Evolutionary conservation across 345 rosid genomes (phyloP).

Genomic region (Hibiscus trionum): DNA sequence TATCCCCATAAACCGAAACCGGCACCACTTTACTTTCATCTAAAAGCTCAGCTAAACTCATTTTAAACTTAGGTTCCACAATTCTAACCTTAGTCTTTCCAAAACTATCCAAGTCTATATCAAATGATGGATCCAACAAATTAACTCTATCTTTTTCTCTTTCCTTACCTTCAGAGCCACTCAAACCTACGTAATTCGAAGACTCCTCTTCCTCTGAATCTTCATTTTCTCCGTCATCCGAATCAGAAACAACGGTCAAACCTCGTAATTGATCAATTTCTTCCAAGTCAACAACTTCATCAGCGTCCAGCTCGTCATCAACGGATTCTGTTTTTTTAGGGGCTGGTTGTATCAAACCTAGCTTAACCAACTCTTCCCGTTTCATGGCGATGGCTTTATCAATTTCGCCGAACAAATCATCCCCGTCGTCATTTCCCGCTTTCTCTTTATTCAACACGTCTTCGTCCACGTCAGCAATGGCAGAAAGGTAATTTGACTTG

Average conservation of each 20-base stretch:
- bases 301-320: constrained; percentile 54
- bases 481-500: constrained; percentile 62
- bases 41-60: constrained; percentile 84
- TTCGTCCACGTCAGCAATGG: constrained; percentile 74
- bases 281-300: constrained; percentile 79
- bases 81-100: constrained; percentile 48
- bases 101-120: constrained; percentile 67
- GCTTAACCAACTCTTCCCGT: constrained; percentile 65
- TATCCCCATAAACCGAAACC: constrained; percentile 70
- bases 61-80: constrained; percentile 66
- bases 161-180: constrained; percentile 22
- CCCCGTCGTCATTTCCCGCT: constrained; percentile 26
- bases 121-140: constrained; percentile 46
- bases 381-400: constrained; percentile 80
- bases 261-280: constrained; percentile 70
- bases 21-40: constrained; percentile 96
- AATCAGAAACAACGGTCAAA: constrained; percentile 36
- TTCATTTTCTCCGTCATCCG: constrained; percentile 38
- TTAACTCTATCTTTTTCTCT: constrained; percentile 20
- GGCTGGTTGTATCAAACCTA: constrained; percentile 52
- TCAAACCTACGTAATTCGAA: constrained; percentile 19
- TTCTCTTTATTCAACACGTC: constrained; percentile 16
- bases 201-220: constrained; percentile 24
- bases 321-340: constrained; percentile 20
- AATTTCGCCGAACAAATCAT: constrained; percentile 74